phyloP scores from a whole-genome alignment of 2,329 filamentous ascomycete genomes.

The Talaromyces verruculosus region DNA sequence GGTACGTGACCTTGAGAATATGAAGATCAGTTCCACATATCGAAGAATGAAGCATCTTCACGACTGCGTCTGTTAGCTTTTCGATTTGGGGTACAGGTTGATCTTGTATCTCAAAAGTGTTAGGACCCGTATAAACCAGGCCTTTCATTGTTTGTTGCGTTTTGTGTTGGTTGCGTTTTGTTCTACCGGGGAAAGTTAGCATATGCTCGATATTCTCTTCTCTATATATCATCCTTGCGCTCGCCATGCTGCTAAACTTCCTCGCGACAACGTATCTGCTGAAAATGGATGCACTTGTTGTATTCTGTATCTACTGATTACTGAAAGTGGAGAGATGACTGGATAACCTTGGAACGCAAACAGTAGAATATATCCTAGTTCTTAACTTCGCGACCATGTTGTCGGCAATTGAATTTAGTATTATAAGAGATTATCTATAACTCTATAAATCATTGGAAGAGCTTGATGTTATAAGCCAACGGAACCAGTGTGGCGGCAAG shows the following conservation, averaged over 20 bases:
- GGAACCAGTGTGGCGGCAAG: neutral
- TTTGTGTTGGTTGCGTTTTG: neutral
- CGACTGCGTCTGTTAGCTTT: conserved; percentile 48
- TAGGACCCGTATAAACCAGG: conserved; percentile 1
- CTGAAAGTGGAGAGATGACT: neutral
- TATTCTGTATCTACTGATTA: neutral
- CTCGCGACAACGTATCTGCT: neutral
- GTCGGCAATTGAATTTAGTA: neutral
- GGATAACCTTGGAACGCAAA: neutral
- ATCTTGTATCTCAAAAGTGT: conserved; percentile 26
- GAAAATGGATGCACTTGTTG: neutral
- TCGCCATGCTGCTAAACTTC: neutral
- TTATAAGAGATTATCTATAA: neutral
- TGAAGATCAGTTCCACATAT: conserved; percentile 57
- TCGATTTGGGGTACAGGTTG: conserved; percentile 43
- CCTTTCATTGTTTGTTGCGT: conserved; percentile 5
- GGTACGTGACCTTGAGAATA: conserved; percentile 55
- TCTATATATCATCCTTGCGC: neutral
- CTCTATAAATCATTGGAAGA: neutral
- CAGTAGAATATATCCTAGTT: neutral
- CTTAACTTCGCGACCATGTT: neutral
- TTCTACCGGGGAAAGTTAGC: neutral
- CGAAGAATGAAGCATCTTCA: conserved; percentile 50
- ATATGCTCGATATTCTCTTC: neutral
- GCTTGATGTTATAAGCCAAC: too few relatives aligned